Base-by-base conservation (phyloP, 441 rosid species). In the Populus hybrid region DNA sequence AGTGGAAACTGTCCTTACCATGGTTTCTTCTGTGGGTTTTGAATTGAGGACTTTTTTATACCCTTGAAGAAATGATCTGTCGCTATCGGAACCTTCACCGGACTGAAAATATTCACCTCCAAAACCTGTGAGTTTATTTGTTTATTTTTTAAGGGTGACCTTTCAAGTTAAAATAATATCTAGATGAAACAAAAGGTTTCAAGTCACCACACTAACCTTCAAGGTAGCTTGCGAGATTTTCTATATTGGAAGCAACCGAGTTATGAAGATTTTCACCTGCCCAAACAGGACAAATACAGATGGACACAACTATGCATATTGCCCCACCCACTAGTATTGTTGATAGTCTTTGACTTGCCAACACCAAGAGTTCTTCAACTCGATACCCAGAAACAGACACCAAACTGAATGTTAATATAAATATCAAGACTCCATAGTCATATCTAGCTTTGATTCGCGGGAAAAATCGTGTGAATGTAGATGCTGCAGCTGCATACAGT, bases 231-330 rank as follows among this genome's bases (percentile, higher is more conserved):
- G 87, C 97, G 7, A 94, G 92, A 83, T 90, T 94, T 56, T 83
- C 91, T 29, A 94, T 78, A 73, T 90, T 93, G 69, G 82, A 79
- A 73, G 85, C 88, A 42, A 89, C 76, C 72, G 86, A 79, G 26
- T 85, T 83, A 77, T 93, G 94, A 83, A 94, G 95, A 82, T 93
- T 95, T 89, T 90, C 88, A 28, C 98, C 98, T 50, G 97, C 97
- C 98, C 98, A 94, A 0, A 91, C 95, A 1, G 98, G 98, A 77
- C 85, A 90, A 36, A 93, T 67, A 63, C 85, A 90, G 14, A 90
- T 82, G 38, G 94, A 86, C 29, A 93, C 80, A 72, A 93, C 66
- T 35, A 92, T 88, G 81, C 98, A 93, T 1, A 82, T 81, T 14
- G 91, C 84, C 75, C 90, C 95, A 35, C 98, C 98, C 0, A 94